Percentiles rank a stretch among this genome's conserved stretches.
phyloP scores from a whole-genome alignment of 768 basidiomycete genomes.

The Boletus sp. region DNA sequence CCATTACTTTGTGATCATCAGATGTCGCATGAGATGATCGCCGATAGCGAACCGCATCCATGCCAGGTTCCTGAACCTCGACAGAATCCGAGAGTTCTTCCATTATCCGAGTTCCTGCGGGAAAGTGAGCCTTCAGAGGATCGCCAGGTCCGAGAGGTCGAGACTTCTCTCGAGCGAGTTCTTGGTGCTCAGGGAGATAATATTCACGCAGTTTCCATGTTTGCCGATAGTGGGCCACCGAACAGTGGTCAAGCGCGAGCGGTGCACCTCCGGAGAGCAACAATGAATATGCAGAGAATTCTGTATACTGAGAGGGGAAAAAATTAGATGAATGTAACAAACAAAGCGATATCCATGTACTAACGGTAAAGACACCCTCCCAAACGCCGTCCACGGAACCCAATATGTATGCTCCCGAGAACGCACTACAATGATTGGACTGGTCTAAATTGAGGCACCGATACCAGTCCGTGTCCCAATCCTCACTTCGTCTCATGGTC shows the following conservation, averaged over 20 bases:
- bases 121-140: constrained; percentile 60
- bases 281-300: constrained; percentile 80
- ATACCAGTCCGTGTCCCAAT: constrained; percentile 74
- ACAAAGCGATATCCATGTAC: constrained; percentile 22
- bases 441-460: constrained; percentile 44
- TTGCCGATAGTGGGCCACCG: constrained; percentile 81
- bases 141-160: constrained; percentile 53
- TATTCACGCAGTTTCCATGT: constrained; percentile 87
- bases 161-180: constrained; percentile 2
- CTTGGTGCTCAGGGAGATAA: constrained; percentile 44
- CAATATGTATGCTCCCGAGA: constrained; percentile 50
- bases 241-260: constrained; percentile 61
- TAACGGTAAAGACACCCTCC: constrained; percentile 76
- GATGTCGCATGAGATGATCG: constrained; percentile 24
- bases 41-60: constrained; percentile 28
- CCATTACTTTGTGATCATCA: constrained; percentile 35
- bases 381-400: constrained; percentile 75
- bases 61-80: constrained; percentile 44
- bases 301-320: constrained; percentile 54
- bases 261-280: constrained; percentile 70
- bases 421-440: constrained; percentile 28
- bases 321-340: neutral
- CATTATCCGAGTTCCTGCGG: constrained; percentile 44
- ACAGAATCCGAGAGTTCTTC: constrained; percentile 48
- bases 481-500: constrained; percentile 34